Evolutionary conservation across 2,329 filamentous ascomycete species (phyloP).

Genomic region (Piedraia hortae): DNA sequence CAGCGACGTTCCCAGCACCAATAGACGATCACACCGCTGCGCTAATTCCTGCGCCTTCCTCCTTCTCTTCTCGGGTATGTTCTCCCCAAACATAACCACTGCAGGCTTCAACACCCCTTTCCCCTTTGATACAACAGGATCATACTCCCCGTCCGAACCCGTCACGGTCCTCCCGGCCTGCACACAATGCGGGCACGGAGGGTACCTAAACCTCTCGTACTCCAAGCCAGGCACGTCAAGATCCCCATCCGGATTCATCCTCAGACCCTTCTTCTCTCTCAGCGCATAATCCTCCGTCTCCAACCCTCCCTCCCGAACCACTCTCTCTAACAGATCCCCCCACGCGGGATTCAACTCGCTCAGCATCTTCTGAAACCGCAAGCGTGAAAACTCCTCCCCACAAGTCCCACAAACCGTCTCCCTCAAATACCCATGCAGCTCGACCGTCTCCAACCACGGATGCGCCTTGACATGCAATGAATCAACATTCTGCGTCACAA

Average conservation of each 20-base stretch:
- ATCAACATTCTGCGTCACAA: constrained; percentile 93
- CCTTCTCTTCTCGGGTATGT: constrained; percentile 43
- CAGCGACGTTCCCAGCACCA: constrained; percentile 68
- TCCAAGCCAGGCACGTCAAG: constrained; percentile 68
- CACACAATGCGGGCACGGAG: constrained; percentile 61
- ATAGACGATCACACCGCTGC: constrained; percentile 43
- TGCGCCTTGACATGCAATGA: constrained; percentile 67
- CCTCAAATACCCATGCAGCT: constrained; percentile 76
- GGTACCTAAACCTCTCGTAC: constrained; percentile 76
- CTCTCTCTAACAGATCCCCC: constrained; percentile 46
- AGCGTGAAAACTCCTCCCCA: constrained; percentile 38
- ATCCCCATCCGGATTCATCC: constrained; percentile 80
- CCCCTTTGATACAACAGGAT: constrained; percentile 14
- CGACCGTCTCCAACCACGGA: constrained; percentile 44
- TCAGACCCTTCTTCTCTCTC: constrained; percentile 39
- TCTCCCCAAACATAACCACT: constrained; percentile 92
- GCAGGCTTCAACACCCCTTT: constrained; percentile 75
- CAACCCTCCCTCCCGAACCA: constrained; percentile 46
- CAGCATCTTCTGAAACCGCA: constrained; percentile 48
- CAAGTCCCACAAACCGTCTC: constrained; percentile 61
- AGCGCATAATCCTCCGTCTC: constrained; percentile 49
- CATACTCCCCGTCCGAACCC: constrained; percentile 61
- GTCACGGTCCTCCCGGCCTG: constrained; percentile 33
- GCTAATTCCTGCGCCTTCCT: constrained; percentile 50
- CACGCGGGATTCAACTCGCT: constrained; percentile 62